Base-by-base conservation (phyloP, 768 basidiomycete genomes). In the Antrodiella citrinella region DNA sequence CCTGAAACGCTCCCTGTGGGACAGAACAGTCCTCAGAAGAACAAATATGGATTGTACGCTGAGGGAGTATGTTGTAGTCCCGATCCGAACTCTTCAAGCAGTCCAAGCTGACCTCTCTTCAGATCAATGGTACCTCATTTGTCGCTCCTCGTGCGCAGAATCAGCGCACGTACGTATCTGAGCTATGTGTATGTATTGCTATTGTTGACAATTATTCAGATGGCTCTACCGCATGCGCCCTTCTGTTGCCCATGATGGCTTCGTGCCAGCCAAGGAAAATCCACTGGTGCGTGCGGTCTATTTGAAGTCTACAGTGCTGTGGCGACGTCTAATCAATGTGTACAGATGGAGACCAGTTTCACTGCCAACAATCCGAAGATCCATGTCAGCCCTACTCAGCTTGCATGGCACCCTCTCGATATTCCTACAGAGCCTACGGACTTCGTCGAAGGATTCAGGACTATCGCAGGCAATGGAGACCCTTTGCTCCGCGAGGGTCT, bases 221-320 rank as follows among this genome's bases (percentile, higher is more conserved):
- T 84, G 78, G 77, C 53, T 83, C 9, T 84, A 84, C 63, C 78
- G 82, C 24, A 82, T 84, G 52, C 74, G 81, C 23, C 82, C 81
- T 3, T 82, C 81, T 4, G 82, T 84, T 19, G 80, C 81, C 0
- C 83, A 84, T 60, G 68, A 80, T 55, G 81, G 81, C 2, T 83
- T 84, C 59, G 73, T 64, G 11, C 65, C 66, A 25, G 65, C 82
- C 4, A 74, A 74, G 1, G 72, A 76, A 41, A 84, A 82, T 60
- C 75, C 74, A 7, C 77, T 83, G 59, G 80, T 81, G 58, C 25
- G 76, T 68, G 2, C 23, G 22, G 4, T 5, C 13, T 4, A 22
- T 23, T 4, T n/a, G n/a, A n/a, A n/a, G n/a, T n/a, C n/a, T n/a
- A n/a, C n/a, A n/a, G n/a, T 47, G 39, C 25, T 47, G 18, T 23